phyloP scores from a whole-genome alignment of 495 filamentous ascomycete species.

The Hypoxylon perforatum region DNA sequence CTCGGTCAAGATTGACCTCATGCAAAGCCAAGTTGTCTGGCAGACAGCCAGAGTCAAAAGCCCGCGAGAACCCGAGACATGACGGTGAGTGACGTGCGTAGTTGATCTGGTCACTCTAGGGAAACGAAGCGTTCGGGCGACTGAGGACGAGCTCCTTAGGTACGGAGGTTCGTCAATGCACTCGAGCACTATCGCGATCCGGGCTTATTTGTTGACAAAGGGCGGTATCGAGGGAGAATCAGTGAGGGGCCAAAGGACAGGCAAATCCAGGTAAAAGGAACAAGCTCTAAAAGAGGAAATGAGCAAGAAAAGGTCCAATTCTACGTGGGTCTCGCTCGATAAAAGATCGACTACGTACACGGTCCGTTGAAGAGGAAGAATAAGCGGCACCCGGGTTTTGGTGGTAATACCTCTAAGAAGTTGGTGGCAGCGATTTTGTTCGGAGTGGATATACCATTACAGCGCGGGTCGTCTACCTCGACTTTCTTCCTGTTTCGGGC shows the following conservation, averaged over 20 bases:
- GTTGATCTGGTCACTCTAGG: conserved; percentile 39
- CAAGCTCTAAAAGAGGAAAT: conserved; percentile 2
- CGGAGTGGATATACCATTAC: conserved; percentile 34
- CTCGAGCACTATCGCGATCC: conserved; percentile 36
- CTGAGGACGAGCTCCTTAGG: conserved; percentile 42
- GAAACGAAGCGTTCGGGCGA: conserved; percentile 13
- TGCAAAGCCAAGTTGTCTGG: conserved; percentile 55
- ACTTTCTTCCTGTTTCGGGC: conserved; percentile 25
- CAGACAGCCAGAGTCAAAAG: conserved; percentile 62
- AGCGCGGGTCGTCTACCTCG: conserved; percentile 36
- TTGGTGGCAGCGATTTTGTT: conserved; percentile 21
- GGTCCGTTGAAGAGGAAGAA: conserved; percentile 8
- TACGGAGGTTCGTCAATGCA: conserved; percentile 22
- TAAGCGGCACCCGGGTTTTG: conserved; percentile 9
- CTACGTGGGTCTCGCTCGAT: background rate
- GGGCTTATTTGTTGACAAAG: conserved; percentile 36
- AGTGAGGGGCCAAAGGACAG: conserved; percentile 18
- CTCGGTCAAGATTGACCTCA: conserved; percentile 40
- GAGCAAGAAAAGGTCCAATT: conserved; percentile 6
- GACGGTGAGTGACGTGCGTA: conserved; percentile 53
- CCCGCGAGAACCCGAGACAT: conserved; percentile 61
- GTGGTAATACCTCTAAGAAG: background rate
- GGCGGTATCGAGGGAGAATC: conserved; percentile 33
- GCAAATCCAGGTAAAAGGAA: conserved; percentile 15
- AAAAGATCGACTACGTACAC: conserved; percentile 17